Evolutionary conservation across 2,329 filamentous ascomycete genomes (phyloP).

Genomic region (Penicillium sp.): DNA sequence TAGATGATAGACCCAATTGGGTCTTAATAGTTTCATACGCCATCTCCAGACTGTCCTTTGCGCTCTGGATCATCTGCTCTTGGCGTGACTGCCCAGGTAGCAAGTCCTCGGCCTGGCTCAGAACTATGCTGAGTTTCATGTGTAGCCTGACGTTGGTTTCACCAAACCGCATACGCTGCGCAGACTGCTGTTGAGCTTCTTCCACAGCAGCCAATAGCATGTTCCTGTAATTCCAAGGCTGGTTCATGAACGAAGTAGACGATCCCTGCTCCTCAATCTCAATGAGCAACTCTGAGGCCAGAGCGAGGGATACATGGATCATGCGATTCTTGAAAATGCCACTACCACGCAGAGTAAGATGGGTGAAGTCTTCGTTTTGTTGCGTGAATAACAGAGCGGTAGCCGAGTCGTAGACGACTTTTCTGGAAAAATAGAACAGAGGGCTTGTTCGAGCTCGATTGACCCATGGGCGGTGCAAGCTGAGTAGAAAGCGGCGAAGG

Average conservation of each 20-base stretch:
- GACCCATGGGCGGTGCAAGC: neutral
- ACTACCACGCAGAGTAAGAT: constrained; percentile 3
- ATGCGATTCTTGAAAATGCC: constrained; percentile 10
- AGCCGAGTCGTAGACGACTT: constrained; percentile 5
- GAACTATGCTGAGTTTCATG: constrained; percentile 6
- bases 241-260: neutral
- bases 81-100: neutral
- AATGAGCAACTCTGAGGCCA: constrained; percentile 7
- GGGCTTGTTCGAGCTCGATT: neutral
- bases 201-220: constrained; percentile 7
- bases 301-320: constrained; percentile 5
- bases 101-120: neutral
- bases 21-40: neutral
- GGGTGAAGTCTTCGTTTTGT: neutral
- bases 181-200: neutral
- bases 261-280: constrained; percentile 4
- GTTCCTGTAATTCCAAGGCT: neutral
- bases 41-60: constrained; percentile 3
- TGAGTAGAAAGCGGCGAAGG: constrained; percentile 10
- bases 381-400: neutral
- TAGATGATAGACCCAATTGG: neutral
- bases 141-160: constrained; percentile 8
- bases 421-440: constrained; percentile 7
- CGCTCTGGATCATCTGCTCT: constrained; percentile 7
- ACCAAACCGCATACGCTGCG: constrained; percentile 2